These are phyloP conservation scores for Chrysochromulina tobinii DNA, from an alignment of 78 protist species.

Conservation along the genomic window DNA sequence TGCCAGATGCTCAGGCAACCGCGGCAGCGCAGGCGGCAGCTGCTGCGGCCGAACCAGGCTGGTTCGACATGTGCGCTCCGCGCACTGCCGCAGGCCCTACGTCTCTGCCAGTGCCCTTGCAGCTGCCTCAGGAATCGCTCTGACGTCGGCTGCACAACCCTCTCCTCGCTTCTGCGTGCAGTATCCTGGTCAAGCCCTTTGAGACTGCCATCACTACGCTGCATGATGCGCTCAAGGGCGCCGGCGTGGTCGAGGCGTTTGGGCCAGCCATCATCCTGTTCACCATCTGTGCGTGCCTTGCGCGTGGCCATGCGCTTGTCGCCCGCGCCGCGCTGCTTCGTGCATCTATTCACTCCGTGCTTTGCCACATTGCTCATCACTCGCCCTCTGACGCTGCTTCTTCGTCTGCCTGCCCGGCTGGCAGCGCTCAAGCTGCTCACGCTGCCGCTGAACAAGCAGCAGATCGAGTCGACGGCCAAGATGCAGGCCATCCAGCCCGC, in stretches of 20 bases:
- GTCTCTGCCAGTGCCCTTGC: too few species aligned
- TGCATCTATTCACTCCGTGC: too few species aligned
- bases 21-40: not conserved
- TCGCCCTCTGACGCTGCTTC: too few species aligned
- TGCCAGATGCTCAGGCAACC: not conserved
- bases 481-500: not conserved
- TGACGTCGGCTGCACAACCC: not conserved
- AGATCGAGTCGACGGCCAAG: not conserved
- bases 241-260: not conserved
- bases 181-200: not conserved
- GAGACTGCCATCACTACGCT: not conserved
- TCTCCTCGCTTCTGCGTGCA: not conserved
- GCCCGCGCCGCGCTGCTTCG: too few species aligned
- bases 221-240: not conserved
- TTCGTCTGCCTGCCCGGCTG: too few species aligned
- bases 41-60: not conserved
- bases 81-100: not conserved
- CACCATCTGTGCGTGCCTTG: not conserved
- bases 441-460: not conserved
- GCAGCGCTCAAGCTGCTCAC: not conserved
- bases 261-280: constrained; percentile 18
- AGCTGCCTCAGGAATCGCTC: too few species aligned
- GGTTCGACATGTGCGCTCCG: not conserved
- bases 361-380: too few species aligned
- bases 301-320: too few species aligned